Base-by-base conservation (phyloP, 495 filamentous ascomycete genomes). In the Clohesyomyces aquaticus region DNA sequence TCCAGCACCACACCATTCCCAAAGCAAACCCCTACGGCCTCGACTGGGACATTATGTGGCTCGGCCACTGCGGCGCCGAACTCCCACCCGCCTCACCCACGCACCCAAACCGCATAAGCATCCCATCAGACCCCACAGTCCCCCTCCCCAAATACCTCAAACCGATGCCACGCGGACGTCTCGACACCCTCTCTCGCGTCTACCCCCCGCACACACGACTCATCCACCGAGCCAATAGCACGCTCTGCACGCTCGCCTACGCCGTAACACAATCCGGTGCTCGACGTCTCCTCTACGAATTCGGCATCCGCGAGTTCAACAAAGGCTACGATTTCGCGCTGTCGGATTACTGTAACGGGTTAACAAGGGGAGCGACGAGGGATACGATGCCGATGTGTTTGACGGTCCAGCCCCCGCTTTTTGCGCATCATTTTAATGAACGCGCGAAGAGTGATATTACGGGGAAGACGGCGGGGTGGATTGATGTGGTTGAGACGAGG, bases 251-350 rank as follows among this genome's bases (percentile, higher is more conserved):
- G 4, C 77, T 79, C 54, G 74, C 78, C 21, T 87, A 87, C 69
- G 83, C 83, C 0, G 75, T 87, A 1, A 81, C 81, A 0, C 78
- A 78, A 26, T 67, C 74, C 45, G 82, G 83, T 4, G 83, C 83
- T 1, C 78, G 75, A 35, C 81, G 80, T 42, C 72, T 85, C 18
- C 77, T 86, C 21, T 74, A 76, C 22, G 77, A 76, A 42, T 73
- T 82, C 23, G 78, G 76, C 1, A 75, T 81, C 6, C 76, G 77
- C 12, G 74, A 75, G 2, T 73, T 73, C 3, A 70, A 68, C 14
- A 72, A 72, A 18, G 74, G 78, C 1, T 80, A 79, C 47, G 83
- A 85, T 59, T 76, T 81, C 23, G 76, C 77, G 6, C 67, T 85
- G 14, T 74, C 78, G 14, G 68, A 77, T 14, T 73, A 80, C 56